These are phyloP conservation scores for Ehretia macrophylla DNA, from an alignment of 257 asterid genomes.

Conservation along the genomic window DNA sequence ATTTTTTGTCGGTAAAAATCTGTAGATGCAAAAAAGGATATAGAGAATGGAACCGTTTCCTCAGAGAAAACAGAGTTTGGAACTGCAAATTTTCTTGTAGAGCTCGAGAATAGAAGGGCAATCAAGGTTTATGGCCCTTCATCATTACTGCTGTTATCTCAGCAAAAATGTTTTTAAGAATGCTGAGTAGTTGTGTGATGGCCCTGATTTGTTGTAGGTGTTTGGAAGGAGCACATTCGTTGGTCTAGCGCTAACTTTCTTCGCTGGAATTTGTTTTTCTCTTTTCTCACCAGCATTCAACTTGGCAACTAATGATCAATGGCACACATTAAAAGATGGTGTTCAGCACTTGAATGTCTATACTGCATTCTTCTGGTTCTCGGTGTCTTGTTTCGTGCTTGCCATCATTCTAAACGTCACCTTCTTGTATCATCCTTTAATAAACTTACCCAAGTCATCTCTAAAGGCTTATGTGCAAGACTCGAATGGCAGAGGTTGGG, in stretches of 20 bases:
- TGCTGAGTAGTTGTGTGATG: neutral
- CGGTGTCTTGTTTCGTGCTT: slow-evolving; percentile 60
- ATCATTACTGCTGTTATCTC: neutral
- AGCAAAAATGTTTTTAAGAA: neutral
- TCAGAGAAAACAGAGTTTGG: slow-evolving; percentile 63
- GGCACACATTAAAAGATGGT: slow-evolving; percentile 59
- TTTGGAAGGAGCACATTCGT: slow-evolving; percentile 70
- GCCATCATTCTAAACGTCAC: slow-evolving; percentile 65
- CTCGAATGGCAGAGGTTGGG: slow-evolving; percentile 92
- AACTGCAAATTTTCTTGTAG: slow-evolving; percentile 70
- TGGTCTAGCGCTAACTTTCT: slow-evolving; percentile 73
- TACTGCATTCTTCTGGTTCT: slow-evolving; percentile 91
- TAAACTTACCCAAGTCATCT: slow-evolving; percentile 65
- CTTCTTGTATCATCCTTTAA: slow-evolving; percentile 65
- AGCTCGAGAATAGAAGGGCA: slow-evolving; percentile 72
- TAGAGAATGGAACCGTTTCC: slow-evolving; percentile 38
- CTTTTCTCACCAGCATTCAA: slow-evolving; percentile 88
- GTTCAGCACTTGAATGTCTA: slow-evolving; percentile 75
- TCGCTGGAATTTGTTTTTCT: slow-evolving; percentile 84
- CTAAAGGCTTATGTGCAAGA: slow-evolving; percentile 62
- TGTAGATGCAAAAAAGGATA: slow-evolving; percentile 20
- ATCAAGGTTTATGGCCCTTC: slow-evolving; percentile 53
- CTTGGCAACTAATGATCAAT: slow-evolving; percentile 86
- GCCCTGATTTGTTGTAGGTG: slow-evolving; percentile 48
- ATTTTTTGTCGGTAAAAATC: neutral